Evolutionary conservation across 129 eudicot genomes (phyloP).

Genomic region (Pulicaria dysenterica): DNA sequence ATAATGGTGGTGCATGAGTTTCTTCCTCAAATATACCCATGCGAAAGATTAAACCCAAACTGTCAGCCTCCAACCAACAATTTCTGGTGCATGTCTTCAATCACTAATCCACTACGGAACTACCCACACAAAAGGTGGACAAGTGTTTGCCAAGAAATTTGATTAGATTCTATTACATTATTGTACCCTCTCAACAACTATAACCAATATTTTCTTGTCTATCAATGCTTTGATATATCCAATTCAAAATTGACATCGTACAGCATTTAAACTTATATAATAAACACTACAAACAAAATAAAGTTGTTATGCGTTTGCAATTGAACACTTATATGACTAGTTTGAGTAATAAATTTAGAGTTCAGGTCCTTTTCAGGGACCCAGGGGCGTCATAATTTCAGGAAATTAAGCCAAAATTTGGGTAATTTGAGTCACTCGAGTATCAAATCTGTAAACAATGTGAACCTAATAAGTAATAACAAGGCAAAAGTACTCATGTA

Average conservation of each 20-base stretch:
- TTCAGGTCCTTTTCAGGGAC: background rate
- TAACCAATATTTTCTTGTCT: conserved; percentile 9
- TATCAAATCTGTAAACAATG: too few species aligned
- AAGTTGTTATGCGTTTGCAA: background rate
- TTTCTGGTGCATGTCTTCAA: too few species aligned
- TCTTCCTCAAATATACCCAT: conserved; percentile 6
- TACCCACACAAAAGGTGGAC: conserved; percentile 9
- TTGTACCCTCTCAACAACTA: background rate
- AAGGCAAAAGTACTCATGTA: too few species aligned
- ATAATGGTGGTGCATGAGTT: background rate
- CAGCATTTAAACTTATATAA: background rate
- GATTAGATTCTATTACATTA: conserved; percentile 6
- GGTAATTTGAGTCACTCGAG: too few species aligned
- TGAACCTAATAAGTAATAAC: too few species aligned
- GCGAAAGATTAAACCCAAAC: background rate
- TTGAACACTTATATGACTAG: conserved; percentile 1
- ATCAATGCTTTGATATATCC: background rate
- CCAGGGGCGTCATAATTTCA: background rate
- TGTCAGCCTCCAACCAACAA: too few species aligned
- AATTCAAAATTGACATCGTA: background rate
- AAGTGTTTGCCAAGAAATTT: conserved; percentile 1
- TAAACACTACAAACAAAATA: background rate
- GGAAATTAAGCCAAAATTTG: background rate
- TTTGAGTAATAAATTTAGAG: background rate
- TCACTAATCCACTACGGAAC: too few species aligned